Percentiles rank a stretch among this genome's conserved stretches.
phyloP scores from a whole-genome alignment of 73 alveolate genomes.

The Effrenium voratum region DNA sequence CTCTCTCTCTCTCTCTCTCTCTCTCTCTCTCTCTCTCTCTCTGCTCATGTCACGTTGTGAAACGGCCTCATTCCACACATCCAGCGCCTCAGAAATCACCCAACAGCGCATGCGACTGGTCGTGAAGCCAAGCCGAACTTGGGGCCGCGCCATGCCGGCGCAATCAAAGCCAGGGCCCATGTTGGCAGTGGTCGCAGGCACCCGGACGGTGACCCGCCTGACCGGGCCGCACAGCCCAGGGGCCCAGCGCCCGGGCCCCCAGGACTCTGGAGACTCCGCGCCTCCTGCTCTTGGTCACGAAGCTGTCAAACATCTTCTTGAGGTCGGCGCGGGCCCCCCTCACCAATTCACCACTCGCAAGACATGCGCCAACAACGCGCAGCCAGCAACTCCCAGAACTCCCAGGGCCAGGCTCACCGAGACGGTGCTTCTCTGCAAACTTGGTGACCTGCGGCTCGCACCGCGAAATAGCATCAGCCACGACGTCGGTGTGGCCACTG shows the following conservation, averaged over 20 bases:
- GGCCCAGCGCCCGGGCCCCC: background rate
- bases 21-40: too few relatives aligned
- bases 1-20: background rate
- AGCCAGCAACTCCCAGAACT: background rate
- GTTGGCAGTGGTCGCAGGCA: slow-evolving; percentile 90
- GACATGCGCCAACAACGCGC: background rate
- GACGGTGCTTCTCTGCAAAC: slow-evolving; percentile 53
- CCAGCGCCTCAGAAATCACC: slow-evolving; percentile 11
- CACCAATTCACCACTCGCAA: background rate
- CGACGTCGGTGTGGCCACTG: too few relatives aligned
- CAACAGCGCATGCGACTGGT: background rate
- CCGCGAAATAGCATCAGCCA: too few relatives aligned
- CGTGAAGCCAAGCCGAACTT: background rate
- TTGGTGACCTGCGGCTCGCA: slow-evolving; percentile 38
- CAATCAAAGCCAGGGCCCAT: slow-evolving; percentile 59
- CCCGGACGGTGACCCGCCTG: slow-evolving; percentile 89
- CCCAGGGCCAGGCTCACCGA: slow-evolving; percentile 8
- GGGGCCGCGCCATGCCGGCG: background rate
- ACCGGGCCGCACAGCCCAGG: background rate
- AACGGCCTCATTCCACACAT: slow-evolving; percentile 87
- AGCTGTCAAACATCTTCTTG: slow-evolving; percentile 60
- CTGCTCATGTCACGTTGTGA: too few relatives aligned
- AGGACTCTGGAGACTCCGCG: background rate
- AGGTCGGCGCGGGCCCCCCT: slow-evolving; percentile 48
- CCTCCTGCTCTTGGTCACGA: slow-evolving; percentile 57